Conservation (phyloP, 2,329 filamentous ascomycete species). For the Aotearoamyces nothofagi region DNA sequence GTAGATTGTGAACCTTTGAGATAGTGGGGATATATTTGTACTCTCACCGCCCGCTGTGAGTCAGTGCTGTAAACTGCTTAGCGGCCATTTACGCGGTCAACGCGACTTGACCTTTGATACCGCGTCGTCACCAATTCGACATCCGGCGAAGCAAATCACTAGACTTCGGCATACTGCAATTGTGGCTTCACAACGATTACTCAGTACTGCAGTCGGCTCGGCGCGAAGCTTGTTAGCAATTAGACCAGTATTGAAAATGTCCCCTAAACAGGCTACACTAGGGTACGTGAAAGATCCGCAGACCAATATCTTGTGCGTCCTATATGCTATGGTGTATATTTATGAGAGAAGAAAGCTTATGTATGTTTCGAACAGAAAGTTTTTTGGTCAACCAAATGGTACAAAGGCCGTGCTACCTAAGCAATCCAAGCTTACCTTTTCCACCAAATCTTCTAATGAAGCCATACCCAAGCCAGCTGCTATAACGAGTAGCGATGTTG, state of each 20-base stretch:
- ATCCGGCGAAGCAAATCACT: not conserved
- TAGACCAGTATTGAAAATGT: constrained; percentile 14
- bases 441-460: constrained; percentile 31
- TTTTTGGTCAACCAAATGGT: constrained; percentile 58
- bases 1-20: not conserved
- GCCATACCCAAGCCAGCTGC: too few relatives aligned
- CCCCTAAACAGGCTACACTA: constrained; percentile 53
- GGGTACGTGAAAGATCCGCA: constrained; percentile 73
- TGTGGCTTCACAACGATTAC: constrained; percentile 16
- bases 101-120: too few relatives aligned
- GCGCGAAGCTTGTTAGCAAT: constrained; percentile 7
- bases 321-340: constrained; percentile 1
- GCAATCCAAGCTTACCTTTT: constrained; percentile 69
- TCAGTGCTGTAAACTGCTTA: constrained; percentile 1
- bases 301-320: constrained; percentile 55
- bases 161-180: constrained; percentile 6
- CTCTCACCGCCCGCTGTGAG: constrained; percentile 2
- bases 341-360: constrained; percentile 1
- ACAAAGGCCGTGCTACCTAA: constrained; percentile 44
- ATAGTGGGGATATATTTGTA: not conserved
- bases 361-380: constrained; percentile 45
- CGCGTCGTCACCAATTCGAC: not conserved
- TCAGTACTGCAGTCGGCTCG: constrained; percentile 5
- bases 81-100: not conserved
- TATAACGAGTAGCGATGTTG: too few relatives aligned